These are phyloP conservation scores for Aureobasidium sp. DNA, from an alignment of 2,329 filamentous ascomycete species.

Conservation along the genomic window DNA sequence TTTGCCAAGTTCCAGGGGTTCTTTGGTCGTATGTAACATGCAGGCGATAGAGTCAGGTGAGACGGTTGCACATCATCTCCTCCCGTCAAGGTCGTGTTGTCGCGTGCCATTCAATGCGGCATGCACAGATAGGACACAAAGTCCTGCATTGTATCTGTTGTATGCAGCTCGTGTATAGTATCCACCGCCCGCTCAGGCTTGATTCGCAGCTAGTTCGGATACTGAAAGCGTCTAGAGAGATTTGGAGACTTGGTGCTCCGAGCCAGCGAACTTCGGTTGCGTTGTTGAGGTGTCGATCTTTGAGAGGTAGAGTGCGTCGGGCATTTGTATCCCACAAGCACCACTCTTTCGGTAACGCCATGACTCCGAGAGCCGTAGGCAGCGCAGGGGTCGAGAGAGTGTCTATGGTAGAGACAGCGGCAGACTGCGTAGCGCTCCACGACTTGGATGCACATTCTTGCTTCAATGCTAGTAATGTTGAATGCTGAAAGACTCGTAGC, in stretches of 20 bases:
- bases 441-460: constrained; percentile 76
- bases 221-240: neutral
- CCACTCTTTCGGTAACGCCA: constrained; percentile 60
- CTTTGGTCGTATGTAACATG: neutral
- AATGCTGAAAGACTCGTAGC: neutral
- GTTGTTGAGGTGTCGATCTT: neutral
- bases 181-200: neutral
- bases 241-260: neutral
- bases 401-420: constrained; percentile 79
- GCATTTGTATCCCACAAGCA: constrained; percentile 78
- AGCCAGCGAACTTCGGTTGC: neutral
- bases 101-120: neutral
- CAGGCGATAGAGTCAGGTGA: neutral
- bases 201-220: neutral
- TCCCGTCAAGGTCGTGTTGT: neutral
- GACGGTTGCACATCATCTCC: neutral
- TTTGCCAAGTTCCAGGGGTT: neutral
- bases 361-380: constrained; percentile 68
- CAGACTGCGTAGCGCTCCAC: constrained; percentile 81
- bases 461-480: neutral
- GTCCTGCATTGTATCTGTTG: neutral
- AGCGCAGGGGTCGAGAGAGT: constrained; percentile 74
- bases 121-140: neutral
- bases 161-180: neutral
- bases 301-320: constrained; percentile 17